Evolutionary conservation across 192 early-diverging fungal species (phyloP).

Genomic region (Mortierella antarctica): DNA sequence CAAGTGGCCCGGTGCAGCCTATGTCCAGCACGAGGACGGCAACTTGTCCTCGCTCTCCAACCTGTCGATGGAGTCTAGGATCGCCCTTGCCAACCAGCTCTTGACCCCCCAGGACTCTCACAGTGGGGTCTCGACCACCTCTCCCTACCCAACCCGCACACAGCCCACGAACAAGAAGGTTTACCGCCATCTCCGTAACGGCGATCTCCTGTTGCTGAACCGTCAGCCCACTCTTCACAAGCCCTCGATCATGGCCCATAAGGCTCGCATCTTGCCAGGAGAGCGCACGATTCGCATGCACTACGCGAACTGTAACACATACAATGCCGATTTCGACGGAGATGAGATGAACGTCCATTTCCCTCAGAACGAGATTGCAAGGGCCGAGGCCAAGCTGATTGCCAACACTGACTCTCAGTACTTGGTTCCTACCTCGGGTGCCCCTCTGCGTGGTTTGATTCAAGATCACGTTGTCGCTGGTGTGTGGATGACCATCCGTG

Average conservation of each 20-base stretch:
- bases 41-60: constrained; percentile 81
- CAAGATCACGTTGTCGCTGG: constrained; percentile 99
- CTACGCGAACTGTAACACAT: constrained; percentile 94
- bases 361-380: constrained; percentile 96
- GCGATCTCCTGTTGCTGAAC: constrained; percentile 97
- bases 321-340: constrained; percentile 99
- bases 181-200: constrained; percentile 93
- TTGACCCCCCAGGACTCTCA: constrained; percentile 75
- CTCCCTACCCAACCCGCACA: constrained; percentile 70
- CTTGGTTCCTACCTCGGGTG: constrained; percentile 95
- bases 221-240: constrained; percentile 99
- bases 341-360: constrained; percentile 99
- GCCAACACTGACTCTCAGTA: constrained; percentile 96
- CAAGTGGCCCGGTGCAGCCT: constrained; percentile 96
- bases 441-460: constrained; percentile 97
- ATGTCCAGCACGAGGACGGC: constrained; percentile 97
- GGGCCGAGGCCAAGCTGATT: constrained; percentile 96
- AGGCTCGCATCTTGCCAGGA: constrained; percentile 91
- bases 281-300: constrained; percentile 99
- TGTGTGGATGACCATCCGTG: constrained; percentile 90
- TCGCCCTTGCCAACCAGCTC: constrained; percentile 95
- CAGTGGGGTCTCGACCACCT: constrained; percentile 51
- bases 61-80: constrained; percentile 87
- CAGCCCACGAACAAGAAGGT: constrained; percentile 94
- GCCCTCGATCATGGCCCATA: constrained; percentile 99